Evolutionary conservation across 345 rosid genomes (phyloP).

Genomic region (Melastoma malabathricum): DNA sequence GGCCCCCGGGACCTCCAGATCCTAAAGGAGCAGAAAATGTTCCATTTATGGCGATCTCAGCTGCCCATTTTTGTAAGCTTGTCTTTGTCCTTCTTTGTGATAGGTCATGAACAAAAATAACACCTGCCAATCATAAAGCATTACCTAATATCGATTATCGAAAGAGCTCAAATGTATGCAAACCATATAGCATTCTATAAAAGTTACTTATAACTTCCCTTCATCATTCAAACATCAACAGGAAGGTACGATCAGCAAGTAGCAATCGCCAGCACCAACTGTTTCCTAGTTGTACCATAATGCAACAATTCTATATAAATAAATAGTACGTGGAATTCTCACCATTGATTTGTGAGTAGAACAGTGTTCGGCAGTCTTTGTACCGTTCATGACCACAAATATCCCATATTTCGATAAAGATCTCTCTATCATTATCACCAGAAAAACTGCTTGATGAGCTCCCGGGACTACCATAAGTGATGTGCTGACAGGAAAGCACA

Average conservation of each 20-base stretch:
- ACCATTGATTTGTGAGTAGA: conserved; percentile 96
- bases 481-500: conserved; percentile 31
- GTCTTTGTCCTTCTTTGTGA: conserved; percentile 95
- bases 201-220: neutral
- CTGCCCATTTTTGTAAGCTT: conserved; percentile 93
- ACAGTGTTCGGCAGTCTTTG: conserved; percentile 88
- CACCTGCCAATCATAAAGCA: conserved; percentile 36
- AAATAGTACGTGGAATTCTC: conserved; percentile 5
- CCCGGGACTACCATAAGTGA: conserved; percentile 57
- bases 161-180: neutral
- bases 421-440: conserved; percentile 90
- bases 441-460: conserved; percentile 87
- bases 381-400: conserved; percentile 96
- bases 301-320: neutral
- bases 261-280: neutral
- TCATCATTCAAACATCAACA: no score
- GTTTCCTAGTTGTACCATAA: neutral
- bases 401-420: conserved; percentile 98
- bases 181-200: neutral
- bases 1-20: conserved; percentile 94
- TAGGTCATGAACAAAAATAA: conserved; percentile 92
- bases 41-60: conserved; percentile 75
- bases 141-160: neutral
- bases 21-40: conserved; percentile 88
- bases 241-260: no score